Evolutionary conservation across 164 flowering plant genomes (phyloP).

Genomic region (grape (Vitis vinifera)): ASM3070453v1 NC_081820.1:24589501-24590000

Average conservation of each 20-base stretch:
- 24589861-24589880: no score
- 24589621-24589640: constrained; percentile 62
- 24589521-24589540: constrained; percentile 13
- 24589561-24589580: constrained; percentile 25
- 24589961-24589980: no score
- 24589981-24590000: no score
- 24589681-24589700: constrained; percentile 12
- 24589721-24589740: neutral
- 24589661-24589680: constrained; percentile 72
- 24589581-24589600: constrained; percentile 52
- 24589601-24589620: constrained; percentile 53
- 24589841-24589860: no score
- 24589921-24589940: constrained; percentile 5
- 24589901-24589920: constrained; percentile 3
- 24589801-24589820: neutral
- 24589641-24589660: constrained; percentile 63
- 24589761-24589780: neutral
- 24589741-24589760: neutral
- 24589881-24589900: neutral
- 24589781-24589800: neutral
- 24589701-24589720: neutral
- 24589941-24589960: neutral
- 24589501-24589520: no score
- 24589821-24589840: neutral
- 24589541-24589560: constrained; percentile 17